A percentile compares a stretch with the other conserved stretches of the same genome.
These are phyloP conservation scores for Fonsecaea erecta DNA, from an alignment of 2,329 filamentous ascomycete genomes.

Conservation along the genomic window DNA sequence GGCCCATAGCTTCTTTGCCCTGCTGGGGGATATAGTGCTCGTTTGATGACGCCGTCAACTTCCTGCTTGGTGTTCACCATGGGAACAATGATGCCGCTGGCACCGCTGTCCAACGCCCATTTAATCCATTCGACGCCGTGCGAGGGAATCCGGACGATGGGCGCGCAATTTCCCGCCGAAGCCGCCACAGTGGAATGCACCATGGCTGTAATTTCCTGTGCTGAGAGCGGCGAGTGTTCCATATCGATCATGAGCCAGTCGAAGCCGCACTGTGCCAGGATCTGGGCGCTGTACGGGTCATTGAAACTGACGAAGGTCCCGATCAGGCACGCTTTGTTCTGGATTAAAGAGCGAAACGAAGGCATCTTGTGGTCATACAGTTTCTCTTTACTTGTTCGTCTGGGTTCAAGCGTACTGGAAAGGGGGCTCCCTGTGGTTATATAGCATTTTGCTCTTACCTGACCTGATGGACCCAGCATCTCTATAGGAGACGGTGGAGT, in stretches of 20 bases:
- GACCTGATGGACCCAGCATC: neutral
- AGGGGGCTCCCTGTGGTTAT: neutral
- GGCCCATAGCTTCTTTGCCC: slow-evolving; percentile 59
- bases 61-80: slow-evolving; percentile 58
- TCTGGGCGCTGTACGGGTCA: slow-evolving; percentile 14
- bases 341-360: slow-evolving; percentile 4
- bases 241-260: slow-evolving; percentile 61
- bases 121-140: slow-evolving; percentile 67
- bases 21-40: slow-evolving; percentile 60
- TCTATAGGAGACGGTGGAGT: neutral
- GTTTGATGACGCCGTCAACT: slow-evolving; percentile 55
- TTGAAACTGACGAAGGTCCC: slow-evolving; percentile 22
- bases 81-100: slow-evolving; percentile 62
- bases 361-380: neutral
- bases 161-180: slow-evolving; percentile 45
- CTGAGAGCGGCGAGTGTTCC: slow-evolving; percentile 61
- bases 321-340: neutral
- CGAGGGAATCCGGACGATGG: slow-evolving; percentile 55
- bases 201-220: slow-evolving; percentile 38
- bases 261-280: slow-evolving; percentile 52
- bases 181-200: slow-evolving; percentile 50
- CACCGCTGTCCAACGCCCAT: slow-evolving; percentile 62
- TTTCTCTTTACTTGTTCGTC: neutral
- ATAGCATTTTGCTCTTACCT: neutral
- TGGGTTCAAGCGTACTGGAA: neutral